Evolutionary conservation across 306 rosid species (phyloP).

Genomic region (Carpinus fangiana): DNA sequence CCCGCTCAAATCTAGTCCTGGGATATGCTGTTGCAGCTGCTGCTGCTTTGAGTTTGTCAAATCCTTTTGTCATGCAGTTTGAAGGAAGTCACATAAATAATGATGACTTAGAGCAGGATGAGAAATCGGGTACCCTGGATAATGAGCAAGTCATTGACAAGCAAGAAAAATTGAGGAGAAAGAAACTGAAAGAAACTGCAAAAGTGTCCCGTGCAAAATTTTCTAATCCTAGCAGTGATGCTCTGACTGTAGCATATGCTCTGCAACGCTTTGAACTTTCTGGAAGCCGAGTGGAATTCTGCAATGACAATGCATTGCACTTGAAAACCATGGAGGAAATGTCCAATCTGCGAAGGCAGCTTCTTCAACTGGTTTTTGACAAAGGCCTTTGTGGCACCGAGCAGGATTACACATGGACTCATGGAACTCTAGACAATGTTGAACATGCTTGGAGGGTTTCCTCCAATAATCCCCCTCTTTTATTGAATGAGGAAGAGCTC

Average conservation of each 20-base stretch:
- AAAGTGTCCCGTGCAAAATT: conserved; percentile 63
- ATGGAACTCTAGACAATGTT: conserved; percentile 63
- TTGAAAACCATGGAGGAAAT: conserved; percentile 93
- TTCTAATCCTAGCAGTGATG: conserved; percentile 73
- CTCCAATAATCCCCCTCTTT: conserved; percentile 59
- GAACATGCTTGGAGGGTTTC: conserved; percentile 64
- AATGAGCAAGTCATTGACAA: conserved; percentile 38
- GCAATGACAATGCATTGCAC: conserved; percentile 66
- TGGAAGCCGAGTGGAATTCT: conserved; percentile 49
- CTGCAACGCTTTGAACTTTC: conserved; percentile 80
- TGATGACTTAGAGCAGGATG: conserved; percentile 37
- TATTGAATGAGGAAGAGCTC: conserved; percentile 68
- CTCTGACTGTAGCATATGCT: conserved; percentile 68
- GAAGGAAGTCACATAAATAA: conserved; percentile 54
- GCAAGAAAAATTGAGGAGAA: conserved; percentile 52
- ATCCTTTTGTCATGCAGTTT: conserved; percentile 67
- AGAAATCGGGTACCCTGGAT: conserved; percentile 28
- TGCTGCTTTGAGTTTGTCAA: conserved; percentile 86
- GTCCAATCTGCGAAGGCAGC: conserved; percentile 84
- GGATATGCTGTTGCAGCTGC: conserved; percentile 82
- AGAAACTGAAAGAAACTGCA: conserved; percentile 65
- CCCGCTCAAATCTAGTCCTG: conserved; percentile 55
- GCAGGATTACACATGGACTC: conserved; percentile 61
- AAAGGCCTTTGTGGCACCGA: conserved; percentile 48
- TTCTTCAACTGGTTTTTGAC: conserved; percentile 65